Evolutionary conservation across 2,329 filamentous ascomycete genomes (phyloP).

Genomic region (Sporothrix sp.): DNA sequence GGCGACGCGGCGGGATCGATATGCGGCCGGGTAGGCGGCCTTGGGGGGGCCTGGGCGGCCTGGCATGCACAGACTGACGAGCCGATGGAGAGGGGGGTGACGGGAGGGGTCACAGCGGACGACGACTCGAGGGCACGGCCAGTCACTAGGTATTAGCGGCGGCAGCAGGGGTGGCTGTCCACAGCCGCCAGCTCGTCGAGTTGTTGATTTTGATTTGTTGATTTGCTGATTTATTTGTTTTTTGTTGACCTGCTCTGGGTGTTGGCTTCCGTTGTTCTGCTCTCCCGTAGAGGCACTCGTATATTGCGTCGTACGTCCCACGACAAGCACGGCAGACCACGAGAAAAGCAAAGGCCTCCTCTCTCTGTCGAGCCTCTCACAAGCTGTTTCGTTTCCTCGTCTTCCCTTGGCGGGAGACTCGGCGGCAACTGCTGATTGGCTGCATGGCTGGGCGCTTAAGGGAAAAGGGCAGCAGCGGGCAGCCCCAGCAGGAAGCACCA

Average conservation of each 20-base stretch:
- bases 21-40: slow-evolving; percentile 16
- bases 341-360: too few relatives aligned
- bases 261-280: too few relatives aligned
- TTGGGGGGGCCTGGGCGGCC: slow-evolving; percentile 5
- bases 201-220: too few relatives aligned
- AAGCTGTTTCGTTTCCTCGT: neutral
- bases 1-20: slow-evolving; percentile 14
- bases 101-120: neutral
- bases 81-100: neutral
- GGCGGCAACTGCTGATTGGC: slow-evolving; percentile 12
- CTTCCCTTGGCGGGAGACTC: slow-evolving; percentile 10
- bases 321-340: too few relatives aligned
- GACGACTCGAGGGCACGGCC: slow-evolving; percentile 11
- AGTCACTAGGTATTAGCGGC: slow-evolving; percentile 16
- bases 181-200: too few relatives aligned
- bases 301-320: too few relatives aligned
- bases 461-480: neutral
- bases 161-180: too few relatives aligned
- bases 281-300: too few relatives aligned
- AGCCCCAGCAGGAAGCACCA: slow-evolving; percentile 4
- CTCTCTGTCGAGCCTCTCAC: neutral
- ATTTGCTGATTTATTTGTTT: too few relatives aligned
- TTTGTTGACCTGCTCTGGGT: too few relatives aligned
- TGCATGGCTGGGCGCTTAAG: slow-evolving; percentile 14
- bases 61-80: slow-evolving; percentile 6